Percentiles rank a stretch among this genome's conserved stretches.
phyloP scores from a whole-genome alignment of 2,329 filamentous ascomycete genomes.

The Aspergillus pseudoviridinutans region DNA sequence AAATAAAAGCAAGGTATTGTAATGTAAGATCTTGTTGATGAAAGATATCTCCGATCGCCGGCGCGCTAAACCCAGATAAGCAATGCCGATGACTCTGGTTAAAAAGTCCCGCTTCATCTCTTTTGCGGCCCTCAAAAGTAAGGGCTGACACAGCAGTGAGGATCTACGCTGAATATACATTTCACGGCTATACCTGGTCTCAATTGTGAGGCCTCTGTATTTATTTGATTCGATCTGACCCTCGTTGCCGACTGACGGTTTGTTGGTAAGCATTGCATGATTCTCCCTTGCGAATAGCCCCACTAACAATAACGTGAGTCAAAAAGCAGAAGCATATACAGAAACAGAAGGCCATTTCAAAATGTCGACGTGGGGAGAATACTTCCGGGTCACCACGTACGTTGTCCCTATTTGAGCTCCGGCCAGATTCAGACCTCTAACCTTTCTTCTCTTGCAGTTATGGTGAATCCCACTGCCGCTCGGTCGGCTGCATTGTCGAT shows the following conservation, averaged over 20 bases:
- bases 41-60: constrained; percentile 21
- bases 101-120: not conserved
- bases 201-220: too few species aligned
- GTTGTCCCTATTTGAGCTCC: constrained; percentile 26
- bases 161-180: too few species aligned
- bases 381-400: constrained; percentile 79
- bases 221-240: too few species aligned
- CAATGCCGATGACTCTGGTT: constrained; percentile 3
- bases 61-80: constrained; percentile 24
- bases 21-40: not conserved
- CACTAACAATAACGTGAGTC: not conserved
- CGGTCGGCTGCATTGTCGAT: constrained; percentile 92
- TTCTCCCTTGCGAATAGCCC: not conserved
- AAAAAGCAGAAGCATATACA: not conserved
- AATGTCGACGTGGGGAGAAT: constrained; percentile 85
- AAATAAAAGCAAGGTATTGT: not conserved
- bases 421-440: not conserved
- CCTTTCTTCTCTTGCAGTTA: constrained; percentile 44
- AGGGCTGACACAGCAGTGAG: not conserved
- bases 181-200: too few species aligned
- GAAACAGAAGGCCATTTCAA: constrained; percentile 22
- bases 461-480: constrained; percentile 86
- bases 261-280: not conserved
- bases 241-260: not conserved
- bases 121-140: not conserved